Base-by-base conservation (phyloP, 345 rosid species). In the Citropsis articulata region DNA sequence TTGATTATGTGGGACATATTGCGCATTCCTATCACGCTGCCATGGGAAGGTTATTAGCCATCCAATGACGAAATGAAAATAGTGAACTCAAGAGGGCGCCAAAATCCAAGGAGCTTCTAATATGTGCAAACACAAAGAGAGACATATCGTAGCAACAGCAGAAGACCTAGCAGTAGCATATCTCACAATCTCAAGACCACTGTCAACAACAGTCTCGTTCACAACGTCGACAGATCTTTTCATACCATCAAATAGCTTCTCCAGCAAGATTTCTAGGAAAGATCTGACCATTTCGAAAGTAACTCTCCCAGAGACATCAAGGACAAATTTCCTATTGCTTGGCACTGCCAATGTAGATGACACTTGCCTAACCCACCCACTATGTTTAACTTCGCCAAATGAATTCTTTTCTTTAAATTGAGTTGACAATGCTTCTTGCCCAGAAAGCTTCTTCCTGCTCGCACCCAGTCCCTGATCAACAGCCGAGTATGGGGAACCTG, bases 271-370 rank as follows among this genome's bases (percentile, higher is more conserved):
- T 69, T 90, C 92, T 61, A 93, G 84, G 77, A 91, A 80, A 56
- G 94, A 89, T 82, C 90, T 86, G 31, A 92, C 94, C 33, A 91
- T 87, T 82, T 93, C 94, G 59, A 87, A 91, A 71, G 94, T 87
- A 31, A 91, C 83, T 62, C 80, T 85, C 67, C 96, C 96, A 4
- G 89, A 90, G 75, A 95, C 61, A 81, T 91, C 97, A 75, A 95
- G 90, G 72, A 91, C 86, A 14, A 92, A 87, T 80, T 77, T 89
- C 82, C 90, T 87, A 77, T 91, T 95, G 76, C 87, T 86, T 4
- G 97, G 97, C 77, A 87, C 84, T 1, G 92, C 84, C 73, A 92
- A 45, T 19, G 93, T 86, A 4, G 91, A 88, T 14, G 96, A 88
- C 6, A 91, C 83, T 74, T 89, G 89, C 22, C 83, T 78, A 24